phyloP scores from a whole-genome alignment of 805 yeast species.

The Candida rishiriensis region DNA sequence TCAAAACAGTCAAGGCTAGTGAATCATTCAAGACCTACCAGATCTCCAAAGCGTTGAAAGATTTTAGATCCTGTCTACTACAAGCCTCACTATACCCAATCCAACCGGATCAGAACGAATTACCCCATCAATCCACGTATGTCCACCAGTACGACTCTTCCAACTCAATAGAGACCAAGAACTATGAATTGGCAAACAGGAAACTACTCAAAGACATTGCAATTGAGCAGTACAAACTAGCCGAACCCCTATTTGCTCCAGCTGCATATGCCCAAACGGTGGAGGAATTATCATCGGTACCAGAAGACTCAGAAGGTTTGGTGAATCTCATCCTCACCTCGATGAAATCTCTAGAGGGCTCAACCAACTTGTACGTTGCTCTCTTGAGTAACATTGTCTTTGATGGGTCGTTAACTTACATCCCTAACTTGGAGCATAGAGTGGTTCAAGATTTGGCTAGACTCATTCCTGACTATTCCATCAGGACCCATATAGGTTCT shows the following conservation, averaged over 20 bases:
- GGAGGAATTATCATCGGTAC: slow-evolving; percentile 21
- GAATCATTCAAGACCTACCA: slow-evolving; percentile 39
- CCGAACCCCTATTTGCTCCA: slow-evolving; percentile 74
- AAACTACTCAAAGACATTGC: slow-evolving; percentile 40
- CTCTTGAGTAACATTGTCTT: slow-evolving; percentile 47
- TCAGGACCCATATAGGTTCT: slow-evolving; percentile 36
- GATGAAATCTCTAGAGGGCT: slow-evolving; percentile 41
- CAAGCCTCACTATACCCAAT: slow-evolving; percentile 27
- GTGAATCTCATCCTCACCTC: slow-evolving; percentile 41
- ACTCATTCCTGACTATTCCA: slow-evolving; percentile 47
- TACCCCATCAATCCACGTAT: slow-evolving; percentile 31
- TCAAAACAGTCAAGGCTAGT: slow-evolving; percentile 24
- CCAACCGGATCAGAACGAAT: slow-evolving; percentile 21
- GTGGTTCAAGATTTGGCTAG: slow-evolving; percentile 51
- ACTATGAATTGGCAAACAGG: slow-evolving; percentile 60
- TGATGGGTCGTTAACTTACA: slow-evolving; percentile 56
- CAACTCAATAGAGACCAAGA: slow-evolving; percentile 36
- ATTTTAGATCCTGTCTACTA: slow-evolving; percentile 39
- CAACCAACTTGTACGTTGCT: slow-evolving; percentile 35
- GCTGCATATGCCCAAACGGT: not conserved
- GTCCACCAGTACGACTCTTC: slow-evolving; percentile 25
- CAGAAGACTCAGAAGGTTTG: slow-evolving; percentile 49
- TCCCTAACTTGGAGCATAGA: slow-evolving; percentile 53
- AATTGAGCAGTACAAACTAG: slow-evolving; percentile 47
- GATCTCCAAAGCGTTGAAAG: slow-evolving; percentile 37